A percentile compares a stretch with the other conserved stretches of the same genome.
Conservation (phyloP, 306 rosid genomes). For the Hippophae tibetana region DNA sequence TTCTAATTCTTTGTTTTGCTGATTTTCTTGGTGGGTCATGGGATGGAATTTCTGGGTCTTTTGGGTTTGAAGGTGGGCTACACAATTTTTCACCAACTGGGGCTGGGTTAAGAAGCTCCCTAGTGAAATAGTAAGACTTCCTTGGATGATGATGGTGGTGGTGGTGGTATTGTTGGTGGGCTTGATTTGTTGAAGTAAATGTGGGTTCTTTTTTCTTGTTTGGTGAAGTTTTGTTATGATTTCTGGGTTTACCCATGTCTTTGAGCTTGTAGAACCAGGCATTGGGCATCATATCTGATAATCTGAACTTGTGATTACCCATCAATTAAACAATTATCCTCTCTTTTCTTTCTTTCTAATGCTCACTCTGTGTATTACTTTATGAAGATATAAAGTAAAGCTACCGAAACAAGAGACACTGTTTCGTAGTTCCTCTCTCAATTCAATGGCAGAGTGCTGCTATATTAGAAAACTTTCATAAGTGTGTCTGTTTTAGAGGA, state of each 20-base stretch:
- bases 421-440: background rate
- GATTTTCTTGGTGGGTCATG: slow-evolving; percentile 47
- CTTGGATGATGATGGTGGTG: slow-evolving; percentile 40
- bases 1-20: slow-evolving; percentile 33
- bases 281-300: slow-evolving; percentile 83
- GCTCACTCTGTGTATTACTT: background rate
- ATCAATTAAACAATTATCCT: slow-evolving; percentile 17
- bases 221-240: slow-evolving; percentile 10
- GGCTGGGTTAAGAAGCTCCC: slow-evolving; percentile 30
- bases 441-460: background rate
- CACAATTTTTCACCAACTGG: slow-evolving; percentile 17
- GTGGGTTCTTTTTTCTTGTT: slow-evolving; percentile 35
- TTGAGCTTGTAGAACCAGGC: slow-evolving; percentile 85
- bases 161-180: slow-evolving; percentile 17
- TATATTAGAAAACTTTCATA: slow-evolving; percentile 1
- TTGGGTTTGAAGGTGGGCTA: slow-evolving; percentile 27
- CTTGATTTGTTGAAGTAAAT: slow-evolving; percentile 16
- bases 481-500: background rate
- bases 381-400: background rate
- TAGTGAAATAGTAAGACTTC: slow-evolving; percentile 73
- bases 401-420: background rate
- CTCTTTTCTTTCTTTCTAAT: slow-evolving; percentile 1
- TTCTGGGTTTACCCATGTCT: slow-evolving; percentile 50
- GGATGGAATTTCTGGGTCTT: slow-evolving; percentile 14
- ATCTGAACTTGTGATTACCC: slow-evolving; percentile 69